Evolutionary conservation across 805 yeast species (phyloP).

Genomic region (Cephaloascus fragrans): DNA sequence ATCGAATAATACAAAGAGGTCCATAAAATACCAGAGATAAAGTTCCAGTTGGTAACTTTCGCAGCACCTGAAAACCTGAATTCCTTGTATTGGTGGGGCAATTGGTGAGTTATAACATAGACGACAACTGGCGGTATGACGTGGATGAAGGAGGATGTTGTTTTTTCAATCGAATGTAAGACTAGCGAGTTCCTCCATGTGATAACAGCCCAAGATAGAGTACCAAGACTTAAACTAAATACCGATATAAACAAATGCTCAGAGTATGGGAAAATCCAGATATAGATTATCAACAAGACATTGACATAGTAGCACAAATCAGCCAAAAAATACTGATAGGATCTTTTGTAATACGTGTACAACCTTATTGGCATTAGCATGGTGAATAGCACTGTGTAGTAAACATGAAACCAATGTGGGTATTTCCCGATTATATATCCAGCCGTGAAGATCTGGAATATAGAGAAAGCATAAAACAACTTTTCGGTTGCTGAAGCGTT

Average conservation of each 20-base stretch:
- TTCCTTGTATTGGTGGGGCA: slow-evolving; percentile 41
- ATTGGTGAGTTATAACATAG: slow-evolving; percentile 77
- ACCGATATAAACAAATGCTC: slow-evolving; percentile 68
- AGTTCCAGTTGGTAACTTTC: slow-evolving; percentile 54
- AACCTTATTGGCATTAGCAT: slow-evolving; percentile 77
- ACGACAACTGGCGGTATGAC: slow-evolving; percentile 82
- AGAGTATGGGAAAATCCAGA: slow-evolving; percentile 80
- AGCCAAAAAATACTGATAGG: slow-evolving; percentile 81
- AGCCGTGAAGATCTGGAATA: slow-evolving; percentile 54
- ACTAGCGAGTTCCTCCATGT: slow-evolving; percentile 95
- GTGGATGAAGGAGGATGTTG: slow-evolving; percentile 86
- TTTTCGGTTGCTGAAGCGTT: slow-evolving; percentile 48
- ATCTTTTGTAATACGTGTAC: slow-evolving; percentile 69
- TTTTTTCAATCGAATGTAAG: slow-evolving; percentile 83
- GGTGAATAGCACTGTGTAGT: slow-evolving; percentile 53
- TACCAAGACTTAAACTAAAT: slow-evolving; percentile 82
- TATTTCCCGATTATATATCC: slow-evolving; percentile 73
- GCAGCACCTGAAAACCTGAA: slow-evolving; percentile 76
- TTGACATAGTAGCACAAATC: slow-evolving; percentile 93
- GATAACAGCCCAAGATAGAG: slow-evolving; percentile 85
- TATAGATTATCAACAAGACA: slow-evolving; percentile 50
- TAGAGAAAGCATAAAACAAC: slow-evolving; percentile 65
- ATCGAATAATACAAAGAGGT: slow-evolving; percentile 75
- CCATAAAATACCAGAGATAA: slow-evolving; percentile 59
- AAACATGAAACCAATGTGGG: slow-evolving; percentile 69